Evolutionary conservation across 352 stramenopile genomes (phyloP).

Genomic region (Globisporangium irregulare): DNA sequence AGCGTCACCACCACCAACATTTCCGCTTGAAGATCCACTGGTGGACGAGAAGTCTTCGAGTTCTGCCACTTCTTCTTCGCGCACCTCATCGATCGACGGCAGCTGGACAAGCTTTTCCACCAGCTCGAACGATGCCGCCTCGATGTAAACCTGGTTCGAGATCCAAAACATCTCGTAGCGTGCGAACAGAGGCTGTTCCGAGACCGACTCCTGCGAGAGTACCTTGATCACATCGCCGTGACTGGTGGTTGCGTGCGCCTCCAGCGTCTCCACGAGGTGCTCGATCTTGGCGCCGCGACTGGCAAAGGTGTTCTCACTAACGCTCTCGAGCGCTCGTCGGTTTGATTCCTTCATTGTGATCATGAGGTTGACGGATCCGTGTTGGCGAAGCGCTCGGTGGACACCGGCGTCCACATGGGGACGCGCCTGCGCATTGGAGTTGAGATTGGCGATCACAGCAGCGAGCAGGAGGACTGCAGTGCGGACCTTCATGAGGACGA

Average conservation of each 20-base stretch:
- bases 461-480: neutral
- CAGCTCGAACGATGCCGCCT: conserved; percentile 23
- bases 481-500: conserved; percentile 10
- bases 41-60: too few species aligned
- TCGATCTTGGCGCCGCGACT: too few species aligned
- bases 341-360: conserved; percentile 22
- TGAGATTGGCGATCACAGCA: conserved; percentile 16
- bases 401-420: conserved; percentile 17
- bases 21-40: too few species aligned
- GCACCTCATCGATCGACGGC: conserved; percentile 13
- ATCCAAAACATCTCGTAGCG: conserved; percentile 29
- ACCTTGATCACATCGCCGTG: conserved; percentile 13
- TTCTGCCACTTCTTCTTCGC: conserved; percentile 12
- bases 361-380: conserved; percentile 20
- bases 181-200: conserved; percentile 14
- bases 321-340: neutral
- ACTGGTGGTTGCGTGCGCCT: too few species aligned
- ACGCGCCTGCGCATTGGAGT: neutral
- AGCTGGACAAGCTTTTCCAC: conserved; percentile 23
- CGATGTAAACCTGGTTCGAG: conserved; percentile 26
- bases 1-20: too few species aligned
- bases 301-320: too few species aligned
- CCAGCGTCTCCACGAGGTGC: too few species aligned
- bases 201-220: conserved; percentile 11
- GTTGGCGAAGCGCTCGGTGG: conserved; percentile 22